Evolutionary conservation across 257 asterid species (phyloP).

Genomic region (Ballota nigra): DNA sequence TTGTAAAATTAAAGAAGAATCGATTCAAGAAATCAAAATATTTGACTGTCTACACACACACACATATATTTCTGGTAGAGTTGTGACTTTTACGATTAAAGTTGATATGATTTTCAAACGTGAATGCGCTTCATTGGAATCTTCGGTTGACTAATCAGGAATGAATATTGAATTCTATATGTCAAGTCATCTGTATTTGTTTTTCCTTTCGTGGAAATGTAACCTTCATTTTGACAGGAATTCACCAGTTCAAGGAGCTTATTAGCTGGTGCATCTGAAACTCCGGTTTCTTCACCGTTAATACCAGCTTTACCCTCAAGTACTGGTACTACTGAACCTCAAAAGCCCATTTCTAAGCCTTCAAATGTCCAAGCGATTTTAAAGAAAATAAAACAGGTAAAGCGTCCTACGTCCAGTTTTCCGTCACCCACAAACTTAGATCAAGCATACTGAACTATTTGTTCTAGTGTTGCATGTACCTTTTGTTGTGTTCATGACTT

Average conservation of each 20-base stretch:
- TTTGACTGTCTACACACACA: too few relatives aligned
- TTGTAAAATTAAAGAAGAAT: background rate
- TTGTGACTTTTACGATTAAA: background rate
- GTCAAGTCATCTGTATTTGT: background rate
- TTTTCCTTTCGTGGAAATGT: conserved; percentile 1
- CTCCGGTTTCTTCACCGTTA: conserved; percentile 82
- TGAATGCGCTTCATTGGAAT: background rate
- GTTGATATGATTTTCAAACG: background rate
- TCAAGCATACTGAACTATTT: background rate
- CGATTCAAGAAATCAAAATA: background rate
- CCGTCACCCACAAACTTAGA: background rate
- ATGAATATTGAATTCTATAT: background rate
- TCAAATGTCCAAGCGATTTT: conserved; percentile 75
- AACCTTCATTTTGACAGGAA: conserved; percentile 45
- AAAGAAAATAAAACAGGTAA: conserved; percentile 85
- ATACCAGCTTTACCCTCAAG: conserved; percentile 60
- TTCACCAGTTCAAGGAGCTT: conserved; percentile 71
- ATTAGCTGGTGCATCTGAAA: conserved; percentile 56
- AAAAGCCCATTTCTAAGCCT: conserved; percentile 56
- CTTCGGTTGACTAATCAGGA: conserved; percentile 7
- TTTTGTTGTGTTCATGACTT: conserved; percentile 6
- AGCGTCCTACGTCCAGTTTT: conserved; percentile 13
- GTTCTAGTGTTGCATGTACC: background rate
- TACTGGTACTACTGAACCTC: conserved; percentile 62
- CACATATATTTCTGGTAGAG: background rate